Percentiles rank a stretch among this genome's conserved stretches.
These are phyloP conservation scores for Cordyceps javanica DNA, from an alignment of 2,329 filamentous ascomycete genomes.

Conservation along the genomic window DNA sequence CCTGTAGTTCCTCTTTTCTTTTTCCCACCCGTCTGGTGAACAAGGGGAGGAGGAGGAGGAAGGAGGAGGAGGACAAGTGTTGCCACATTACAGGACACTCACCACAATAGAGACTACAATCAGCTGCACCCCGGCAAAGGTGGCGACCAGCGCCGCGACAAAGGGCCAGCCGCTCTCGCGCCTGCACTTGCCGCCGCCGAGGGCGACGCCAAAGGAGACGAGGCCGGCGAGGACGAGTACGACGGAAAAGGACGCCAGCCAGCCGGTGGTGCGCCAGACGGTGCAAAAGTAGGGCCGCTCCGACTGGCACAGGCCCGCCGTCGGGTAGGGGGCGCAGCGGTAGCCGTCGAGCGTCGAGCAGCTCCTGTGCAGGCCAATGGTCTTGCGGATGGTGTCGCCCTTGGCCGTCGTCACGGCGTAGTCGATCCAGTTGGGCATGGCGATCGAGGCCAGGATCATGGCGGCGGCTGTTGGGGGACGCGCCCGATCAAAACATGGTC, in stretches of 20 bases:
- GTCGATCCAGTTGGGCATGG: conserved; percentile 65
- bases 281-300: conserved; percentile 72
- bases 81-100: no score
- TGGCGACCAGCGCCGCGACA: conserved; percentile 56
- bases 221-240: conserved; percentile 76
- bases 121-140: conserved; percentile 65
- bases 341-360: conserved; percentile 64
- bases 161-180: conserved; percentile 80
- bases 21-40: no score
- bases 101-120: conserved; percentile 79
- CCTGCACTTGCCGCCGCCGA: conserved; percentile 72
- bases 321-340: conserved; percentile 45
- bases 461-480: conserved; percentile 59
- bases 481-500: background rate
- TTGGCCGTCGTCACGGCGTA: conserved; percentile 49
- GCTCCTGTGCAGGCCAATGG: conserved; percentile 72
- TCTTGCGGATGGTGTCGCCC: conserved; percentile 45
- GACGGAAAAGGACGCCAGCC: conserved; percentile 77
- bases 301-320: conserved; percentile 27
- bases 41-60: no score
- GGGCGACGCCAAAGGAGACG: conserved; percentile 71
- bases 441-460: conserved; percentile 64
- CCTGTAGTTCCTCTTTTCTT: no score
- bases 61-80: no score
- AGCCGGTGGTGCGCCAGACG: conserved; percentile 84